Evolutionary conservation across 495 filamentous ascomycete genomes (phyloP), one percentile per base, ranked within the genome.

Genomic region (Mycothermus thermophilus): DNA sequence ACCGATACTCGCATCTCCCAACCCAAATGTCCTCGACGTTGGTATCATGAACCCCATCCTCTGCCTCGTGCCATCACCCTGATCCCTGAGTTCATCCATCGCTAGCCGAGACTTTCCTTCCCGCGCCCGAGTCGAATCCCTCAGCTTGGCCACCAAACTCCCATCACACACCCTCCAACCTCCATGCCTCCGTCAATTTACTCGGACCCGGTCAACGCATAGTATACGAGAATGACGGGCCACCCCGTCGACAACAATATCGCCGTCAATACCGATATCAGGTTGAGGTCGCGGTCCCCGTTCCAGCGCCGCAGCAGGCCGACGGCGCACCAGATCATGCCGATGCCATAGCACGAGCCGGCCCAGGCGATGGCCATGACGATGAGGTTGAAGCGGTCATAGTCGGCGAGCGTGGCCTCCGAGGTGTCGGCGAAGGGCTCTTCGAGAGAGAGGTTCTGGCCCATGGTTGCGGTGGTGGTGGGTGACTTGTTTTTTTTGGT

Each of bases 281-380:
- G 9, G 36, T 46, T 49, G 3, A 41, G 30, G 5, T 41, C 47
- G 13, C 40, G 35, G 16, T 58, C 54, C 8, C 43, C 45, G 25
- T 52, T 24, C 57, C 57, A 60, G 2, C 57, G 49, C 30, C 37
- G 35, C 22, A 60, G 32, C 23, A 60, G 51, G 21, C 21, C 32
- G 28, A 55, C 35, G 29, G 53, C 50, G 41, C 43, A 49, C 26
- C 37, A 55, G 43, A 60, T 54, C 46, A 55, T 52, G 42, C 38
- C 55, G 34, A 58, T 46, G 43, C 35, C 53, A 41, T 60, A 60
- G 33, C 48, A 13, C 17, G 37, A 45, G 27, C 40, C 23, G 20
- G 31, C 42, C 57, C 57, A 60, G 26, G 27, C 8, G 25, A 52
- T n/a, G 35, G 43, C 57, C 21, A 60, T 32, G 31, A 59, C 42